A percentile compares a stretch with the other conserved stretches of the same genome.
Conservation (phyloP, 2,329 filamentous ascomycete genomes). For the Botryosphaeria dothidea region DNA sequence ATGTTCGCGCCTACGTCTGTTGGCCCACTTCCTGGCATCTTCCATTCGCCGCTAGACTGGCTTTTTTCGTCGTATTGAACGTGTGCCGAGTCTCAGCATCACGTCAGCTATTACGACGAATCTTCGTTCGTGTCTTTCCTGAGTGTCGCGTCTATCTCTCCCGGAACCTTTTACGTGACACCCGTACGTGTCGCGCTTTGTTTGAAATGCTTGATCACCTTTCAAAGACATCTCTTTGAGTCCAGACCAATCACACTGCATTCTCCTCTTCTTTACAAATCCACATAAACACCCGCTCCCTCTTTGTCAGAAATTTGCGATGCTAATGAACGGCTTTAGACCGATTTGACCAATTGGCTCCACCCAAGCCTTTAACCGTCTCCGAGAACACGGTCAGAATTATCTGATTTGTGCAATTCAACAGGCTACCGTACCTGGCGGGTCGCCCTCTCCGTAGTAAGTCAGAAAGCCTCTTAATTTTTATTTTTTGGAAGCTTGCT, state of each 20-base stretch:
- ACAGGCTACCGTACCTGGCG: background rate
- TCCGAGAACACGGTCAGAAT: background rate
- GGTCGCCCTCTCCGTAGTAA: background rate
- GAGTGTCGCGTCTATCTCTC: background rate
- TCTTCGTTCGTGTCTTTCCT: background rate
- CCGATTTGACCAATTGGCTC: background rate
- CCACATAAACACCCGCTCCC: background rate
- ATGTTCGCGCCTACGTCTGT: background rate
- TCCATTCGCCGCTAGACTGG: background rate
- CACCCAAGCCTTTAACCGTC: background rate
- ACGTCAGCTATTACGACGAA: slow-evolving; percentile 1
- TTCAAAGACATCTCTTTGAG: background rate
- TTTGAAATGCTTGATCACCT: background rate
- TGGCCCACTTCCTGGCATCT: background rate
- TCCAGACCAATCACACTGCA: background rate
- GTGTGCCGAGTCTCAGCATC: background rate
- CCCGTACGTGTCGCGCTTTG: background rate
- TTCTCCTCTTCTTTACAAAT: background rate
- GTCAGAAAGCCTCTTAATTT: background rate
- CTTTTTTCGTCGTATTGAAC: background rate
- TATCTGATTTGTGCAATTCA: background rate
- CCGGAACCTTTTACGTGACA: background rate
- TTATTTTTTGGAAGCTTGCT: background rate
- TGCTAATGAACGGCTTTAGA: background rate
- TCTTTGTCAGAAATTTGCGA: background rate